A percentile compares a stretch with the other conserved stretches of the same genome.
phyloP scores from a whole-genome alignment of 2,329 filamentous ascomycete genomes.

The Monosporascus sp. region DNA sequence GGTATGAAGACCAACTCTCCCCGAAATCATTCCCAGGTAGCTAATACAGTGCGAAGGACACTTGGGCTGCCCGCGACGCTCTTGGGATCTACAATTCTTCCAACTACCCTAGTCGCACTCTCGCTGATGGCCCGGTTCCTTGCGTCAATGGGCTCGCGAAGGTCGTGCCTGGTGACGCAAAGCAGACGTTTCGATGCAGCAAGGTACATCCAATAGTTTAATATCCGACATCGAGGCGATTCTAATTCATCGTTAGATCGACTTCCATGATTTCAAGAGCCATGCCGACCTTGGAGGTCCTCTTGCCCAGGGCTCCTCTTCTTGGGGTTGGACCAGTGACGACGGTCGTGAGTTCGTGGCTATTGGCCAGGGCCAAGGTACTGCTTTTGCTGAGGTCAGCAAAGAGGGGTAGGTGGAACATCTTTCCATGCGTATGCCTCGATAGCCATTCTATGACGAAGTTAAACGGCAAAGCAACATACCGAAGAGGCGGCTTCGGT shows the following conservation, averaged over 20 bases:
- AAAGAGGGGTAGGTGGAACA: constrained; percentile 26
- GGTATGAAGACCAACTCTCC: no score
- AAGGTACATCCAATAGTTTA: constrained; percentile 22
- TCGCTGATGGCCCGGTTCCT: constrained; percentile 7
- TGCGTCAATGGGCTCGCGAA: constrained; percentile 39
- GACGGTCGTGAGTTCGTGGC: constrained; percentile 45
- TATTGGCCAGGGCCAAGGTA: constrained; percentile 44
- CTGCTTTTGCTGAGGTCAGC: constrained; percentile 43
- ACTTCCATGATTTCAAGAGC: constrained; percentile 32
- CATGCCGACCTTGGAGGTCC: constrained; percentile 47
- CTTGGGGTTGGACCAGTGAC: constrained; percentile 43
- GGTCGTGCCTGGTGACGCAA: constrained; percentile 38
- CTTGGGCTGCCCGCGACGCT: no score
- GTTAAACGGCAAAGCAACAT: no score
- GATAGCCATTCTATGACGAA: no score
- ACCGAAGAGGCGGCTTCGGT: no score
- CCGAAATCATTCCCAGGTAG: no score
- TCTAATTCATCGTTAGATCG: not conserved
- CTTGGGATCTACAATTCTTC: no score
- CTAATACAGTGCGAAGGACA: no score
- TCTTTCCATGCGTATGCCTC: no score
- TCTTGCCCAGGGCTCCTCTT: constrained; percentile 30
- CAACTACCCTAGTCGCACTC: no score
- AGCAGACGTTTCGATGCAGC: constrained; percentile 43
- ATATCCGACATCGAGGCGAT: not conserved